These are phyloP conservation scores for Suillus decipiens DNA, from an alignment of 768 basidiomycete genomes.

Conservation along the genomic window DNA sequence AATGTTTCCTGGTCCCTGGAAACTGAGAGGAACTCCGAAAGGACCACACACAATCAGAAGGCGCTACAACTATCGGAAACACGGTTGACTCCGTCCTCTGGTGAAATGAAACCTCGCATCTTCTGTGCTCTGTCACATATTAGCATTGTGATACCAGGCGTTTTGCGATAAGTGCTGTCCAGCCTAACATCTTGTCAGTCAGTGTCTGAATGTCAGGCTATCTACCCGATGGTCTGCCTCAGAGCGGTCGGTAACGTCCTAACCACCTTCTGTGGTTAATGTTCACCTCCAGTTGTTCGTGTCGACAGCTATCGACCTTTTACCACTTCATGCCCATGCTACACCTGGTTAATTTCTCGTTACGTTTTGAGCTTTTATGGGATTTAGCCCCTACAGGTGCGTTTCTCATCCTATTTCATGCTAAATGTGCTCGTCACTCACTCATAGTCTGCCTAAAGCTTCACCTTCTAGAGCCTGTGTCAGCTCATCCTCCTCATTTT, in stretches of 20 bases:
- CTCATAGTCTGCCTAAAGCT: too few relatives aligned
- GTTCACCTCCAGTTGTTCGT: neutral
- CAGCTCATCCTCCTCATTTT: too few relatives aligned
- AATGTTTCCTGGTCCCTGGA: slow-evolving; percentile 40
- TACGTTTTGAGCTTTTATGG: too few relatives aligned
- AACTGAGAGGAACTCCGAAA: neutral
- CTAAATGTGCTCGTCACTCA: too few relatives aligned
- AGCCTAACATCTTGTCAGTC: slow-evolving; percentile 12
- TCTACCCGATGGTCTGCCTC: neutral
- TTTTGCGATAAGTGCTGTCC: slow-evolving; percentile 23
- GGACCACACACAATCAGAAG: neutral
- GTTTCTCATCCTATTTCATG: too few relatives aligned
- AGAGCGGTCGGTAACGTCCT: neutral
- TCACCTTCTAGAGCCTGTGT: too few relatives aligned
- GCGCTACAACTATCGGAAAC: neutral
- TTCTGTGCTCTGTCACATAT: slow-evolving; percentile 34
- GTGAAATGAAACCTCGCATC: slow-evolving; percentile 28
- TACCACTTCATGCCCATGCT: too few relatives aligned
- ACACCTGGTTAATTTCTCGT: too few relatives aligned
- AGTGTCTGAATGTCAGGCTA: slow-evolving; percentile 5
- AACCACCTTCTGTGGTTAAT: neutral
- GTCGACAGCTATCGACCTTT: neutral
- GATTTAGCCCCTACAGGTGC: too few relatives aligned
- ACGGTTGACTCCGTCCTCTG: slow-evolving; percentile 1
- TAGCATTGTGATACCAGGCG: slow-evolving; percentile 24